Base-by-base conservation (phyloP, 176 grass and related monocot species). In the Triticum turgidum region DNA sequence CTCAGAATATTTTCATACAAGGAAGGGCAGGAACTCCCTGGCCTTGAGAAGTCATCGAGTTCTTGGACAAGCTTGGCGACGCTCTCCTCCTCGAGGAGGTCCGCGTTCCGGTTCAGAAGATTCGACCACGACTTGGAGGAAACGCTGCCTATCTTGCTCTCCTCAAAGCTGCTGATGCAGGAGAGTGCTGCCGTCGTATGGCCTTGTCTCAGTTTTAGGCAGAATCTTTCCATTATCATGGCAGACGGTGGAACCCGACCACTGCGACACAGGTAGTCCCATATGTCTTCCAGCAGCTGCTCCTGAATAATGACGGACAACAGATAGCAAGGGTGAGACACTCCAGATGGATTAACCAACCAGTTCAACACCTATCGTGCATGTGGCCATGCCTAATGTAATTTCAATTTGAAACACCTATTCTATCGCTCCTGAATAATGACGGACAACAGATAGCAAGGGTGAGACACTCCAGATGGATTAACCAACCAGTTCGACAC, bases 161-260 rank as follows among this genome's bases (percentile, higher is more conserved):
- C 90, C 72, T 90, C 52, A 47, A 89, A 92, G 35, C 79, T 85
- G 25, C 37, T 84, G 42, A 98, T 64, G 33, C 94, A 96, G 42
- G 88, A 92, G 51, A 98, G 44, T 0, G 92, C 92, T 1, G 77
- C 75, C 22, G 21, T 59, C 13, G 75, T 88, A 51, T 96, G 80
- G 17, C 88, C 97, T 85, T 92, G 91, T 65, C 81, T 86, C 51
- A 98, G 86, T 83, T 96, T 98, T 34, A 94, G 77, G 86, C 90
- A 96, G 87, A 98, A 94, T 72, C 92, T 98, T 80, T 98, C 96
- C 92, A 92, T 92, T 79, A 98, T 89, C 21, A 96, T 65, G n/a
- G 96, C 82, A 58, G 86, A 58, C 0, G 96, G 96, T 33, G 92
- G 93, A 61, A 80, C 88, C 44, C 96, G 79, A 18, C 72, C 83